Conservation (phyloP, 2,329 filamentous ascomycete genomes). For the Aspergillus quadricinctus region DNA sequence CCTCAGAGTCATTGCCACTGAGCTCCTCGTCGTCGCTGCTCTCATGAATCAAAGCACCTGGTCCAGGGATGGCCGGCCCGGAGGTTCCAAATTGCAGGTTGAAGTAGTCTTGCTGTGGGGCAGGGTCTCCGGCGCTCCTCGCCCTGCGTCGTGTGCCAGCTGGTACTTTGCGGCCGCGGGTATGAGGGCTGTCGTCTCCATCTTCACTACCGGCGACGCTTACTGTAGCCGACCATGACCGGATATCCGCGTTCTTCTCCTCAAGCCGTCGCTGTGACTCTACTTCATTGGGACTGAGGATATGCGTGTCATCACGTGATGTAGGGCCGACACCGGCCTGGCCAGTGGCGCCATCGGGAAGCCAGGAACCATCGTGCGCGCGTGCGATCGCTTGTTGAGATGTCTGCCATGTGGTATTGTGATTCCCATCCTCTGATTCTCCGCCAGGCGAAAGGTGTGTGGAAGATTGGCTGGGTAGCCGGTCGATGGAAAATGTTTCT, state of each 20-base stretch:
- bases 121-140: slow-evolving; percentile 39
- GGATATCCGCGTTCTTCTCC: slow-evolving; percentile 52
- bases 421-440: slow-evolving; percentile 24
- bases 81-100: slow-evolving; percentile 22
- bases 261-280: slow-evolving; percentile 43
- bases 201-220: slow-evolving; percentile 44
- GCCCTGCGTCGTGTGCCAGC: slow-evolving; percentile 40
- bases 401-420: slow-evolving; percentile 16
- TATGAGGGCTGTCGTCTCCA: slow-evolving; percentile 24
- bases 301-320: slow-evolving; percentile 40
- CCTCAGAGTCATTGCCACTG: slow-evolving; percentile 25
- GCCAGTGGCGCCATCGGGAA: slow-evolving; percentile 33
- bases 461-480: slow-evolving; percentile 31
- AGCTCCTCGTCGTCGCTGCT: slow-evolving; percentile 36
- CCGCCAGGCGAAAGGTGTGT: slow-evolving; percentile 34
- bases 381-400: slow-evolving; percentile 26
- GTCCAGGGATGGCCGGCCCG: slow-evolving; percentile 47
- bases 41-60: slow-evolving; percentile 46
- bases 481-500: slow-evolving; percentile 17
- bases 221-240: slow-evolving; percentile 50
- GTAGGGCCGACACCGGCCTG: slow-evolving; percentile 46
- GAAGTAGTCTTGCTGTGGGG: slow-evolving; percentile 33
- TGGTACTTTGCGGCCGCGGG: slow-evolving; percentile 18
- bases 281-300: slow-evolving; percentile 50
- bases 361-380: slow-evolving; percentile 46